These are phyloP conservation scores for Eutrema heterophyllum DNA, from an alignment of 345 rosid genomes.

Conservation along the genomic window DNA sequence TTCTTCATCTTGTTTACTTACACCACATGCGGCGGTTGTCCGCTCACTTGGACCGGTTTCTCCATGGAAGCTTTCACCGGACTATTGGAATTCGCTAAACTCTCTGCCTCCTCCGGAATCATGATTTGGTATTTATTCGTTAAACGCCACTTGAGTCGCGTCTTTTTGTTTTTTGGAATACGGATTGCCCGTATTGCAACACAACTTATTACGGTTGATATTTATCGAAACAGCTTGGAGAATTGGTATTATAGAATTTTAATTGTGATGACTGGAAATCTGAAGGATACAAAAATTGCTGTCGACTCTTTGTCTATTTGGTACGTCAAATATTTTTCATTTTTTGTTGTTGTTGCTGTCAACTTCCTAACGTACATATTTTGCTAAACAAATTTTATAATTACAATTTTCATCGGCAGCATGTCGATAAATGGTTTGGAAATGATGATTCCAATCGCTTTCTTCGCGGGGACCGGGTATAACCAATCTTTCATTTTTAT, in stretches of 20 bases:
- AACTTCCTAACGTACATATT: too few relatives aligned
- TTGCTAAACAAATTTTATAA: not conserved
- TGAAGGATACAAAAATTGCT: slow-evolving; percentile 63
- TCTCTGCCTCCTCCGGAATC: slow-evolving; percentile 77
- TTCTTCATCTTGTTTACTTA: slow-evolving; percentile 41
- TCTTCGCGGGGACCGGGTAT: slow-evolving; percentile 68
- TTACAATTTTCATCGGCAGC: slow-evolving; percentile 32
- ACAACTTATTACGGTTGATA: not conserved
- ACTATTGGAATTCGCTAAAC: slow-evolving; percentile 67
- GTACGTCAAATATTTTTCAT: slow-evolving; percentile 32
- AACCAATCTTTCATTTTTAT: not conserved
- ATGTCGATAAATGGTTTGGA: slow-evolving; percentile 79
- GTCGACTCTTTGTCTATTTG: slow-evolving; percentile 42
- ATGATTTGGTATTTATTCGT: slow-evolving; percentile 58
- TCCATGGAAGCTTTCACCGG: slow-evolving; percentile 68
- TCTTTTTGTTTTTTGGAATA: not conserved
- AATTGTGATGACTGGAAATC: slow-evolving; percentile 75
- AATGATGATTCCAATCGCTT: slow-evolving; percentile 79
- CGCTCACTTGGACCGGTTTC: slow-evolving; percentile 71
- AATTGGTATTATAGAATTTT: slow-evolving; percentile 44
- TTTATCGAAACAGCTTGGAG: slow-evolving; percentile 43
- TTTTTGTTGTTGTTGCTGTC: too few relatives aligned
- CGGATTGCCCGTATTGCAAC: not conserved
- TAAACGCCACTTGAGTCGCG: not conserved
- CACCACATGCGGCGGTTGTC: slow-evolving; percentile 16